Evolutionary conservation across 2,329 filamentous ascomycete genomes (phyloP), one percentile per base, ranked within the genome.

Genomic region (Zymoseptoria pseudotritici): DNA sequence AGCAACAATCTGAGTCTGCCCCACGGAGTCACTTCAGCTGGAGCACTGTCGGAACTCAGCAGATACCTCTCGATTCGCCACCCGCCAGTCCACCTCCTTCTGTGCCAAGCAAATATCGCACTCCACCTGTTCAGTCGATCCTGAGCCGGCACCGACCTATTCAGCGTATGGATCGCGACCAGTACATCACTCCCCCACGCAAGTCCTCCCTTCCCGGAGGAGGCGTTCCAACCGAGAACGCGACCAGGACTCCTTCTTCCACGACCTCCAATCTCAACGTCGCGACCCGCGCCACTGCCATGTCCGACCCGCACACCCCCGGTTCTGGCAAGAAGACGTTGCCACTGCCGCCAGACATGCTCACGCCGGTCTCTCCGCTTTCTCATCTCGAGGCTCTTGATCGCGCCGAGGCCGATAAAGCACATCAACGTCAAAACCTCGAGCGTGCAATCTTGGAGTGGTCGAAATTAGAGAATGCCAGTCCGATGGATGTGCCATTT

Each of bases 401-500:
- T 68, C 83, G 86, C 4, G 82, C 84, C 67, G 82, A 89, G 29
- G 80, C 85, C 50, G 81, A 83, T 54, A 80, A 94, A 7, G 78
- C 79, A 1, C 85, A 88, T 69, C 84, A 89, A 52, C 84, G 86
- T 58, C 78, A 82, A 62, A 93, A 92, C 74, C 84, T 93, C 69
- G 82, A 84, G 70, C 85, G 81, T 22, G 85, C 87, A 62, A 89
- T 94, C 71, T 79, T 83, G 63, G 88, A 93, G 72, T 86, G 93
- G 79, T 90, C 86, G 60, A 85, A 90, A 72, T 80, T 91, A 60
- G 86, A 89, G 71, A 84, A 82, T 63, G 79, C 90, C 49, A 77
- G 89, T 69, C 83, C 85, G 29, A 87, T 86, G 67, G 81, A 85
- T 8, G 83, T 88, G 55, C 86, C 89, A 66, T 80, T 80, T 57